These are phyloP conservation scores for Albugo candida DNA, from an alignment of 352 stramenopile genomes.

Conservation along the genomic window DNA sequence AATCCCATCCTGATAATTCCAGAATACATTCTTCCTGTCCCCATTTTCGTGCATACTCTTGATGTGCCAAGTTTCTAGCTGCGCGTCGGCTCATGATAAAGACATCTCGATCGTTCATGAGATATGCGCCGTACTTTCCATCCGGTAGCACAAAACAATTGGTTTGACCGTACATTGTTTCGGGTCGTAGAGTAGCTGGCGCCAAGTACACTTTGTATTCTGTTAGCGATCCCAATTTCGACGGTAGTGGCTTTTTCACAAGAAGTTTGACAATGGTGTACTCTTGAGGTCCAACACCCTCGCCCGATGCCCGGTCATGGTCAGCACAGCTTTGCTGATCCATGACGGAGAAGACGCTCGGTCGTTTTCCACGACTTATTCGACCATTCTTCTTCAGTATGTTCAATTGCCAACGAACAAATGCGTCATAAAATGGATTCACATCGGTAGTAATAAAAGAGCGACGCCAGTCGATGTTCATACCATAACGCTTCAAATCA, in stretches of 20 bases:
- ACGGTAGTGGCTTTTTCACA: constrained; percentile 64
- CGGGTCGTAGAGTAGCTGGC: constrained; percentile 94
- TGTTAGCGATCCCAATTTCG: constrained; percentile 49
- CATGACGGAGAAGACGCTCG: constrained; percentile 96
- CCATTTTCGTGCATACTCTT: constrained; percentile 81
- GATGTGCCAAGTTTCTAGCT: constrained; percentile 89
- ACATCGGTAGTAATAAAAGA: constrained; percentile 99
- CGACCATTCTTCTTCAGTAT: constrained; percentile 83
- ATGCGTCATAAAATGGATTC: constrained; percentile 99
- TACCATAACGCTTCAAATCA: constrained; percentile 96
- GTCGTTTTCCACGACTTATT: constrained; percentile 89
- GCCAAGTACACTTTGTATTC: constrained; percentile 92
- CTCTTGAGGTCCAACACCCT: constrained; percentile 97
- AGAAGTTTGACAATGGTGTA: constrained; percentile 98
- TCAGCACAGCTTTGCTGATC: constrained; percentile 98
- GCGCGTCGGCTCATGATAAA: constrained; percentile 90
- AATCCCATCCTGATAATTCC: constrained; percentile 89
- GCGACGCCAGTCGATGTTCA: constrained; percentile 94
- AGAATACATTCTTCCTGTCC: constrained; percentile 76
- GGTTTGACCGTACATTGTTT: constrained; percentile 99
- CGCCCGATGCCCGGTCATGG: constrained; percentile 95
- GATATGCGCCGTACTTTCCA: constrained; percentile 96
- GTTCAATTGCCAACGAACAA: constrained; percentile 99
- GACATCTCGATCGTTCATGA: constrained; percentile 88
- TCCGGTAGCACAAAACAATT: constrained; percentile 99